phyloP scores from a whole-genome alignment of 1,284 basidiomycete species.

The Cryptococcus amylolentus region DNA sequence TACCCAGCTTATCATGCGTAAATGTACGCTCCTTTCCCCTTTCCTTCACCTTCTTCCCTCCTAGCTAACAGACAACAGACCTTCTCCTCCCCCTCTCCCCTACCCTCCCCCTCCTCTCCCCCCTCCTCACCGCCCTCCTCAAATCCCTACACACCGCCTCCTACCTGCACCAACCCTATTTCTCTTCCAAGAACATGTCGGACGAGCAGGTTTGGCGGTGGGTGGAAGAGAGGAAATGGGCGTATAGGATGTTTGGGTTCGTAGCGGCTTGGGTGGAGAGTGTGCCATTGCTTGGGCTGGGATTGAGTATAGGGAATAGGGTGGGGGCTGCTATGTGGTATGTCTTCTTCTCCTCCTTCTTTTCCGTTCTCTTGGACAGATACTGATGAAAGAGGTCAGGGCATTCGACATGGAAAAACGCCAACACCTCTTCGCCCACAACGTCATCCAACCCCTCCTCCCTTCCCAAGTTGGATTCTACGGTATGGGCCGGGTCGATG shows the following conservation, averaged over 20 bases:
- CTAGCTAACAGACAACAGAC: conserved; percentile 51
- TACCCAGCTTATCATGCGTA: conserved; percentile 55
- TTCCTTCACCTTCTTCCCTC: not conserved
- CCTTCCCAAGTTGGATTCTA: conserved; percentile 38
- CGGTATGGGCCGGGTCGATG: conserved; percentile 35
- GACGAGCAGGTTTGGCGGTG: conserved; percentile 64
- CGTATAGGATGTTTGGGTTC: conserved; percentile 81
- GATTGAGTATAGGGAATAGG: conserved; percentile 77
- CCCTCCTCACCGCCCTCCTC: conserved; percentile 62
- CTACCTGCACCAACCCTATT: conserved; percentile 71
- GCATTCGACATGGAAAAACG: conserved; percentile 65
- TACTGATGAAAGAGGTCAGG: conserved; percentile 19
- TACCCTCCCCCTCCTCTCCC: conserved; percentile 67
- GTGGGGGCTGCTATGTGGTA: conserved; percentile 86
- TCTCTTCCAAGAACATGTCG: conserved; percentile 74
- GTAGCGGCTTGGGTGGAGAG: conserved; percentile 70
- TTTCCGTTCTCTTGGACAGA: not conserved
- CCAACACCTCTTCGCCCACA: conserved; percentile 61
- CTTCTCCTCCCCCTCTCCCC: conserved; percentile 63
- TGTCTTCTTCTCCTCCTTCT: conserved; percentile 6
- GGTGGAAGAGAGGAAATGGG: conserved; percentile 81
- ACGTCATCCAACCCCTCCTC: conserved; percentile 43
- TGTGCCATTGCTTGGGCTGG: conserved; percentile 69
- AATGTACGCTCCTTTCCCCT: conserved; percentile 48
- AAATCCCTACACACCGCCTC: conserved; percentile 66